Evolutionary conservation across 306 rosid genomes (phyloP), one percentile per base, ranked within the genome.

Genomic region (Aeschynomene evenia): DNA sequence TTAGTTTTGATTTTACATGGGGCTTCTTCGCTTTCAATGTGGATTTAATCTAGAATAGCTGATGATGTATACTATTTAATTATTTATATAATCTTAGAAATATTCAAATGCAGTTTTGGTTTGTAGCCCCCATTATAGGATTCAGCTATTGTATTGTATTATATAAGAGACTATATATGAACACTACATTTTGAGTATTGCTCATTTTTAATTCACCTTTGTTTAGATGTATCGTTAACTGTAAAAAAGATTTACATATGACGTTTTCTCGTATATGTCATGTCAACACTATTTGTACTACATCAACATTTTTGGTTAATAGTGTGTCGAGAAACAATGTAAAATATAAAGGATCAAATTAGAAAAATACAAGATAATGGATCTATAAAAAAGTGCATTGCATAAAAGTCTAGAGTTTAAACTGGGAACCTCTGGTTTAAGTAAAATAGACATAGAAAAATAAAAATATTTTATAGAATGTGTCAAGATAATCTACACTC

Each of bases 1-100:
- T 63, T 85, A 80, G 20, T 78, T 78, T 58, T 81, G 20, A 34
- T 83, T 72, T 31, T 81, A 58, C 86, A 80, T 64, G 74, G 71
- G 52, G 51, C 67, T 53, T 81, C 63, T 79, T 45, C n/a, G 58
- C 74, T 82, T 68, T 66, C 59, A 49, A 31, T 77, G 29, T 81
- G 80, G 80, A 83, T 70, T 45, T 2, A 65, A 24, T 50, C 39
- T 74, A 68, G 75, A 72, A 16, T 82, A 67, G 77, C 60, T 74
- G 71, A 58, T 64, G n/a, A n/a, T n/a, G n/a, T n/a, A 71, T 77
- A 78, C 64, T 66, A 58, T 64, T 77, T 66, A 77, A 49, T 43
- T 28, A n/a, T 71, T 36, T 40, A 45, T 71, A 6, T 57, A 37
- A 18, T 73, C 66, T 53, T 72, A 76, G 85, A 76, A 54, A 67